These are phyloP conservation scores for Eucalyptus curtisii DNA, from an alignment of 345 rosid species.

Conservation along the genomic window DNA sequence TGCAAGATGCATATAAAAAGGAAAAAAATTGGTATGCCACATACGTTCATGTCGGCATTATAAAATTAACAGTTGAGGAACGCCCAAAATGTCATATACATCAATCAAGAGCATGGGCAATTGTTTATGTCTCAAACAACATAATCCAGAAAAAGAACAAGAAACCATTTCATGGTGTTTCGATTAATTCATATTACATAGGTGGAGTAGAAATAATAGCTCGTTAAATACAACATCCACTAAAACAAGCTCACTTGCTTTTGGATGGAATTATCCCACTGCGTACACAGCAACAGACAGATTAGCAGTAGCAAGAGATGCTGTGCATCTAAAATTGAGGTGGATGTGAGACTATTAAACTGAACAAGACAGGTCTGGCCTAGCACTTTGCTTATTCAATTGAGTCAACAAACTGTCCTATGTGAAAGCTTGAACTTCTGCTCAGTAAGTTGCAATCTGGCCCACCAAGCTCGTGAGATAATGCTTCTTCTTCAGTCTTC, in stretches of 20 bases:
- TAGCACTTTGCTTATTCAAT: neutral
- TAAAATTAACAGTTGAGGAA: neutral
- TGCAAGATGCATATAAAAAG: neutral
- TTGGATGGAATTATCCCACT: neutral
- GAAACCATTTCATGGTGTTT: neutral
- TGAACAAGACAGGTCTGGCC: neutral
- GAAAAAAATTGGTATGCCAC: neutral
- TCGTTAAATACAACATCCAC: neutral
- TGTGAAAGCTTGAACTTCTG: neutral
- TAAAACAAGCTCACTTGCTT: neutral
- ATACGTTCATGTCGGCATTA: neutral
- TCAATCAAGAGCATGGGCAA: neutral
- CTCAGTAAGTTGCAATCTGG: neutral
- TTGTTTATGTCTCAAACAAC: neutral
- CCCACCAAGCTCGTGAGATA: slow-evolving; percentile 15
- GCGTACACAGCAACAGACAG: neutral
- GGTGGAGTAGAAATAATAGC: neutral
- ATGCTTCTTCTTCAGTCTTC: slow-evolving; percentile 56
- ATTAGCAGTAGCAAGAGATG: neutral
- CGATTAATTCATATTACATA: neutral
- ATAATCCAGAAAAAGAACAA: neutral
- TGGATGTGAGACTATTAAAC: neutral
- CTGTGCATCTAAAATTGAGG: neutral
- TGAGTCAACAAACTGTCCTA: neutral
- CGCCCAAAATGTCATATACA: neutral